Percentiles rank a stretch among this genome's conserved stretches.
These are phyloP conservation scores for Neoscytalidium dimidiatum DNA, from an alignment of 2,329 filamentous ascomycete genomes.

Conservation along the genomic window DNA sequence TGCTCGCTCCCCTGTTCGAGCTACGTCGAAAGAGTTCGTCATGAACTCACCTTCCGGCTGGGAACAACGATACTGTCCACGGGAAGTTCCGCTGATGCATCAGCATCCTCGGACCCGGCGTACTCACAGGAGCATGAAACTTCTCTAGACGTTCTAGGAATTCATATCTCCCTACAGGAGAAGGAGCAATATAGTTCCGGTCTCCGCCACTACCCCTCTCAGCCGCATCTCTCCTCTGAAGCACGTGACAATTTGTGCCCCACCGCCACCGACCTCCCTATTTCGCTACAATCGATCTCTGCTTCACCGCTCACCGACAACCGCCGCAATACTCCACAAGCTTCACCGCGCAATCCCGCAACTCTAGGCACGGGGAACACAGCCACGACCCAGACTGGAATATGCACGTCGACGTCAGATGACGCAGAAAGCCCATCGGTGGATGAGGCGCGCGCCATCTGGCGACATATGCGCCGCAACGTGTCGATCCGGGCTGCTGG, in stretches of 20 bases:
- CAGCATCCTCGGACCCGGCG: not conserved
- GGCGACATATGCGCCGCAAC: constrained; percentile 20
- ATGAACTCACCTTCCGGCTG: constrained; percentile 17
- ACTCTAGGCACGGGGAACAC: constrained; percentile 2
- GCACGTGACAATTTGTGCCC: constrained; percentile 16
- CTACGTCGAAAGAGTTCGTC: constrained; percentile 13
- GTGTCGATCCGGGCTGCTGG: constrained; percentile 15
- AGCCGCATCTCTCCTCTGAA: constrained; percentile 14
- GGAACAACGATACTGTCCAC: not conserved
- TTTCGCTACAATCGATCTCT: not conserved
- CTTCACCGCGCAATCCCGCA: not conserved
- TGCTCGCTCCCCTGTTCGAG: not conserved
- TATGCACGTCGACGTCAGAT: constrained; percentile 16
- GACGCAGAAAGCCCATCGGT: constrained; percentile 16
- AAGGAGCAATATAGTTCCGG: not conserved
- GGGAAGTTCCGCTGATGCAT: not conserved
- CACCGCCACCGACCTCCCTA: constrained; percentile 5
- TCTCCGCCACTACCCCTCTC: constrained; percentile 9
- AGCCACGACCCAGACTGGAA: not conserved
- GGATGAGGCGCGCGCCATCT: constrained; percentile 19
- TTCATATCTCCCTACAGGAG: constrained; percentile 21
- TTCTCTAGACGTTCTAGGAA: not conserved
- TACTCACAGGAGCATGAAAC: not conserved
- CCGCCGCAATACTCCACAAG: not conserved
- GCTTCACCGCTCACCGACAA: constrained; percentile 12